Base-by-base conservation (phyloP, 2,329 filamentous ascomycete species). In the Colletotrichum cordylinicola region DNA sequence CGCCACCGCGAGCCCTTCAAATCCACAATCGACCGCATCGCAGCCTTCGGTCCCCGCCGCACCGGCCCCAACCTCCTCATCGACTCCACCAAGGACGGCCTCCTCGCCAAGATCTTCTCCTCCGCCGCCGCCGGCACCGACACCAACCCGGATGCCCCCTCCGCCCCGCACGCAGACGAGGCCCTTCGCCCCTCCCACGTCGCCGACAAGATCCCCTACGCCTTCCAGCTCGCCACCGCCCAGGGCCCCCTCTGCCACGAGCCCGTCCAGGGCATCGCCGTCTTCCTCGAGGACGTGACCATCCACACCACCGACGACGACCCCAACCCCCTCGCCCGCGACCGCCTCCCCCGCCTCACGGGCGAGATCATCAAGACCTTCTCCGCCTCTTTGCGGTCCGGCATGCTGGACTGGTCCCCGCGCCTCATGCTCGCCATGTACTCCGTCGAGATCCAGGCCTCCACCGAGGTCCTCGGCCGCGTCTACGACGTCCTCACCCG, bases 401-500 rank as follows among this genome's bases (percentile, higher is more conserved):
- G 93, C 27, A 98, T 98, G 88, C 88, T 98, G 21, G 97, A 98
- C 88, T 99, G 97, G 97, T 96, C 94, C 52, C 95, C 97, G 0
- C 93, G 97, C n/a, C 91, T 99, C 79, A 92, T 98, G 87, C 92
- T 99, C 60, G 97, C 97, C 67, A 98, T 98, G 95, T 99, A 99
- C 87, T 95, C 92, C 71, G 98, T 96, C 83, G 97, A 98, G 83
- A 98, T 99, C 81, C 97, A 98, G 89, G 96, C 96, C 35, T 96
- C 95, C 27, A 96, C 96, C 80, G 97, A 98, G 85, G 97, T 98
- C 56, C 92, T 99, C 7, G 97, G 97, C 27, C 93, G 95, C 35
- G 97, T 98, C 39, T 99, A 99, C 88, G 95, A 95, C 79, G 96
- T 98, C n/a, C 93, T 99, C n/a, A 98, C 96, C 37, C 94, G 96